Evolutionary conservation across 331 rosid genomes (phyloP).

Genomic region (Stylosanthes scabra): DNA sequence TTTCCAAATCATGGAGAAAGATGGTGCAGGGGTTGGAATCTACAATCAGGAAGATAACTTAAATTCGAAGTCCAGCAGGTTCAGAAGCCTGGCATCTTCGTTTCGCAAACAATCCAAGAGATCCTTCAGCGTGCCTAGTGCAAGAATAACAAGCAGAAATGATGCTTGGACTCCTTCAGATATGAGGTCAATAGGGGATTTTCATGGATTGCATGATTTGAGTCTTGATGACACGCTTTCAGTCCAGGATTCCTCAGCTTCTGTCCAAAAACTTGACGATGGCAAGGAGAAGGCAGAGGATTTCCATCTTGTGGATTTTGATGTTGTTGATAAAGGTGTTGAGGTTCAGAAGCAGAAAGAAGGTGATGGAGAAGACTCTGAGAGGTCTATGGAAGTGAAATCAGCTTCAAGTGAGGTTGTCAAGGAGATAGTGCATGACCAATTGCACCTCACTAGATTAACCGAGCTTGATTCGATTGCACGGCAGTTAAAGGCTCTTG

Average conservation of each 20-base stretch:
- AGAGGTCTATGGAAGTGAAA: constrained; percentile 53
- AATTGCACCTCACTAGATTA: constrained; percentile 57
- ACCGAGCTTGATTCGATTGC: constrained; percentile 80
- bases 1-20: constrained; percentile 92
- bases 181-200: constrained; percentile 41
- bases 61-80: constrained; percentile 57
- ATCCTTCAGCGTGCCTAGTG: constrained; percentile 87
- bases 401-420: constrained; percentile 66
- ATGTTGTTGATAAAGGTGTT: constrained; percentile 86
- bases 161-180: constrained; percentile 85
- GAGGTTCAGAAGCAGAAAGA: constrained; percentile 65
- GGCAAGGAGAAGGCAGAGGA: constrained; percentile 64
- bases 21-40: constrained; percentile 82
- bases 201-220: constrained; percentile 72
- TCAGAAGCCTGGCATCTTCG: constrained; percentile 46
- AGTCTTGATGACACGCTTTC: constrained; percentile 74
- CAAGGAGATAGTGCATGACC: constrained; percentile 77
- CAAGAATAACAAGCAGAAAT: constrained; percentile 63
- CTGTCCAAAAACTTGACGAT: constrained; percentile 48
- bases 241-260: constrained; percentile 42
- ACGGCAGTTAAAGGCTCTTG: constrained; percentile 85
- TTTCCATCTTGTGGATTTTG: constrained; percentile 77
- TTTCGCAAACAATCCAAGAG: constrained; percentile 73
- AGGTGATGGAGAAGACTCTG: constrained; percentile 50
- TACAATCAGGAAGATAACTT: constrained; percentile 56